Evolutionary conservation across 1,139 yeast genomes (phyloP).

Genomic region (Suhomyces choctaworum): DNA sequence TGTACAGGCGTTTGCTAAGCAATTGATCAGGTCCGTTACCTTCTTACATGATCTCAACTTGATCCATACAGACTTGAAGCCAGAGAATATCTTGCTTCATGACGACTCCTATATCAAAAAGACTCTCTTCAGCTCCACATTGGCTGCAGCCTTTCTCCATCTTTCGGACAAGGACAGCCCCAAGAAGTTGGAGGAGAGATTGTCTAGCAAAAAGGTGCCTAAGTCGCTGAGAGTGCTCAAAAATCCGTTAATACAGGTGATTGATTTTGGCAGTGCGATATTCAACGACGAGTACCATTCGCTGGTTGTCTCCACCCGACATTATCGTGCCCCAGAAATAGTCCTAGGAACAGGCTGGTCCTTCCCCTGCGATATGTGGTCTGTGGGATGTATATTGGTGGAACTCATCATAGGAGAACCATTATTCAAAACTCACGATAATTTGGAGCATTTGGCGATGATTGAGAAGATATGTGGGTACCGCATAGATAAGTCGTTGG

Average conservation of each 20-base stretch:
- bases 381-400: constrained; percentile 89
- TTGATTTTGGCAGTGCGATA: constrained; percentile 95
- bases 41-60: constrained; percentile 86
- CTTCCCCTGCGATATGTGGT: constrained; percentile 94
- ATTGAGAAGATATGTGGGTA: constrained; percentile 75
- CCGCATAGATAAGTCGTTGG: constrained; percentile 40
- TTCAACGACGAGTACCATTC: constrained; percentile 94
- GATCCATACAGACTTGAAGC: constrained; percentile 93
- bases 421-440: constrained; percentile 90
- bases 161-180: constrained; percentile 20
- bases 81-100: constrained; percentile 84
- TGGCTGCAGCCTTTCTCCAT: constrained; percentile 32
- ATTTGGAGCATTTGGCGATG: constrained; percentile 90
- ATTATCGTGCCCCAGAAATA: constrained; percentile 96
- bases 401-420: constrained; percentile 97
- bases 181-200: constrained; percentile 8
- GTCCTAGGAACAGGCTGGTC: constrained; percentile 93
- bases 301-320: constrained; percentile 88
- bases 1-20: constrained; percentile 85
- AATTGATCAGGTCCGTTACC: constrained; percentile 80
- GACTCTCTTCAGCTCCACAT: constrained; percentile 35
- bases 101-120: constrained; percentile 52
- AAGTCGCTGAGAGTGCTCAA: constrained; percentile 55
- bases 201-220: constrained; percentile 28
- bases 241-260: constrained; percentile 81